Percentiles rank a stretch among this genome's conserved stretches.
These are phyloP conservation scores for Mayamaea pseudoterrestris DNA, from an alignment of 108 stramenopile species.

Conservation along the genomic window DNA sequence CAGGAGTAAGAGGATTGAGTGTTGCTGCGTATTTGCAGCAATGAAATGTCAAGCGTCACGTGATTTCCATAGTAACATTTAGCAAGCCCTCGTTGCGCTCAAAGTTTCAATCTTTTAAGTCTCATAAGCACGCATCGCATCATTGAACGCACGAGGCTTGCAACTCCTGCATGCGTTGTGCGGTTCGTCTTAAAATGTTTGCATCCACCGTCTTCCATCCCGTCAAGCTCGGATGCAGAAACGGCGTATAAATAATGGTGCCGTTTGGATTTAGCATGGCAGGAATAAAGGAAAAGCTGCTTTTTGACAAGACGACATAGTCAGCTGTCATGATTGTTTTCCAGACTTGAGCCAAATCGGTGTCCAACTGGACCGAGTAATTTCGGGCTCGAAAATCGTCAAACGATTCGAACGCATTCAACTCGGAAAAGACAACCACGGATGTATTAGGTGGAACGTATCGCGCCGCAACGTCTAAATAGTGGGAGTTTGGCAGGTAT, in stretches of 20 bases:
- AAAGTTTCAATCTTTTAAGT: too few relatives aligned
- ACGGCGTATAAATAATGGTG: constrained; percentile 23
- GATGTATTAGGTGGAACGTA: neutral
- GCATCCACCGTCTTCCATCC: neutral
- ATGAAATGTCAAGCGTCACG: too few relatives aligned
- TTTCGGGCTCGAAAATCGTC: constrained; percentile 10
- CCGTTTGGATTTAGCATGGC: constrained; percentile 9
- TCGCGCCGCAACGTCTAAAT: constrained; percentile 1
- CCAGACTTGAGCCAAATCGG: constrained; percentile 14
- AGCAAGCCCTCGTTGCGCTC: too few relatives aligned
- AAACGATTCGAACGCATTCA: constrained; percentile 4
- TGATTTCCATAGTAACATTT: too few relatives aligned
- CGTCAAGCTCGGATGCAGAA: constrained; percentile 3
- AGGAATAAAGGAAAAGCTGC: constrained; percentile 21
- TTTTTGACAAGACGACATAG: constrained; percentile 21
- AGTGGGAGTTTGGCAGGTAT: constrained; percentile 18
- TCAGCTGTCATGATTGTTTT: constrained; percentile 12
- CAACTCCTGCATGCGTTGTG: too few relatives aligned
- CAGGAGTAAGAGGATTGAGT: too few relatives aligned
- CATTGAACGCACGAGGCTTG: too few relatives aligned
- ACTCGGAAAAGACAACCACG: constrained; percentile 3
- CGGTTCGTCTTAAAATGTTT: too few relatives aligned
- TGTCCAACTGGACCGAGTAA: constrained; percentile 17
- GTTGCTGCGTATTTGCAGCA: too few relatives aligned
- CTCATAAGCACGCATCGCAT: too few relatives aligned